Percentiles rank a stretch among this genome's conserved stretches.
These are phyloP conservation scores for Beauveria scarabaeidicola DNA, from an alignment of 2,329 filamentous ascomycete genomes.

Conservation along the genomic window DNA sequence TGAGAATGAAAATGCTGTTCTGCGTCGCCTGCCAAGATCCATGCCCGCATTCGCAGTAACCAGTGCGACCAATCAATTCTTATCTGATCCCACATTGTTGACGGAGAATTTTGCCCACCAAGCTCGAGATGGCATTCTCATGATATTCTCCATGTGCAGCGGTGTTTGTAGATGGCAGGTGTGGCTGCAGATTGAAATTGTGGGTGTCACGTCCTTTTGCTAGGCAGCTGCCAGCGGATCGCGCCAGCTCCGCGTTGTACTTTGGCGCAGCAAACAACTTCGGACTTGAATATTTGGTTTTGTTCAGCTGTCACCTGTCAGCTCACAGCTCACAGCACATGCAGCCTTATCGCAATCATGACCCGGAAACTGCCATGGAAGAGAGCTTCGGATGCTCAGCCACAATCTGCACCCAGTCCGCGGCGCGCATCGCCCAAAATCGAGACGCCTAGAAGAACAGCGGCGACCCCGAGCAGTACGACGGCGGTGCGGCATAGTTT, in stretches of 20 bases:
- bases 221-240: neutral
- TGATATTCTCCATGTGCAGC: neutral
- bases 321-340: no score
- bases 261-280: neutral
- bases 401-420: slow-evolving; percentile 2
- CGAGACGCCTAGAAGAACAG: neutral
- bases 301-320: no score
- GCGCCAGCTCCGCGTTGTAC: neutral
- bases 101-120: no score
- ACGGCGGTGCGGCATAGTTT: neutral
- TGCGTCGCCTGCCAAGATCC: neutral
- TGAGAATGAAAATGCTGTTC: neutral
- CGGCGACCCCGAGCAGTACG: neutral
- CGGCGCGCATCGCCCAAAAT: neutral
- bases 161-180: neutral
- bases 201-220: neutral
- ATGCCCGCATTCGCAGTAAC: neutral
- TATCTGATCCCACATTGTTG: no score
- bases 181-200: neutral
- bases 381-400: slow-evolving; percentile 16
- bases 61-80: no score
- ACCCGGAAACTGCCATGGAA: slow-evolving; percentile 46
- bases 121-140: no score
- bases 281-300: neutral
- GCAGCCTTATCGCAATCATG: slow-evolving; percentile 26